Evolutionary conservation across 179 eudicot species (phyloP).

Genomic region (Silene noctiflora): DNA sequence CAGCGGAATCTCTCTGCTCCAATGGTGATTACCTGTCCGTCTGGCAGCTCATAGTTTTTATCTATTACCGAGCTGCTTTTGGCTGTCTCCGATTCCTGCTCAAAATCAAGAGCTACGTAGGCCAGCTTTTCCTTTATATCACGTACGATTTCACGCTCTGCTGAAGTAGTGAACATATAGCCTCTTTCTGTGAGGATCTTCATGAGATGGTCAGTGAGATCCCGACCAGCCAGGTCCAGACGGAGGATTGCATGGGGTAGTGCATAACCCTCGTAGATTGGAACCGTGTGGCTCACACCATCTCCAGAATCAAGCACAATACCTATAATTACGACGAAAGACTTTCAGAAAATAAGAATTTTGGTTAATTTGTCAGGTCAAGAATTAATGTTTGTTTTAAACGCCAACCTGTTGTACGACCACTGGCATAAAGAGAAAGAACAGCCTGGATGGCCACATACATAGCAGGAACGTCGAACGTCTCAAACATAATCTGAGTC

Average conservation of each 20-base stretch:
- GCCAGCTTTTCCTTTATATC: slow-evolving; percentile 40
- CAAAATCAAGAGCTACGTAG: slow-evolving; percentile 33
- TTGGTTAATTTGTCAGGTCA: no score
- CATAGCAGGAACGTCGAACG: slow-evolving; percentile 81
- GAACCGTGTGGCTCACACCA: slow-evolving; percentile 39
- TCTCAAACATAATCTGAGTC: slow-evolving; percentile 83
- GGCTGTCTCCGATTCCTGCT: slow-evolving; percentile 31
- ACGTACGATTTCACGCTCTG: slow-evolving; percentile 40
- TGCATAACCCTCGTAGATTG: slow-evolving; percentile 39
- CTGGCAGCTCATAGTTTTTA: slow-evolving; percentile 37
- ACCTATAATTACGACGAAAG: slow-evolving; percentile 15
- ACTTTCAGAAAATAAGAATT: neutral
- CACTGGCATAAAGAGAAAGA: slow-evolving; percentile 78
- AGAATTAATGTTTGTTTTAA: neutral
- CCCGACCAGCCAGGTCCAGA: slow-evolving; percentile 40
- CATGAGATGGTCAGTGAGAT: slow-evolving; percentile 40
- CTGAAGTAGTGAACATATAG: slow-evolving; percentile 39
- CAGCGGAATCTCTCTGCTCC: slow-evolving; percentile 41
- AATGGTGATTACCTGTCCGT: slow-evolving; percentile 37
- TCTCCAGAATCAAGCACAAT: slow-evolving; percentile 41
- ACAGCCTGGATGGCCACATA: slow-evolving; percentile 84
- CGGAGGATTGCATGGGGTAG: slow-evolving; percentile 39
- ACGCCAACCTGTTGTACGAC: slow-evolving; percentile 68
- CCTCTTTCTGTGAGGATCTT: slow-evolving; percentile 40
- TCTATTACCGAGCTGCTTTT: slow-evolving; percentile 34